A percentile compares a stretch with the other conserved stretches of the same genome.
Conservation (phyloP, 352 stramenopile species). For the Plasmopara halstedii region DNA sequence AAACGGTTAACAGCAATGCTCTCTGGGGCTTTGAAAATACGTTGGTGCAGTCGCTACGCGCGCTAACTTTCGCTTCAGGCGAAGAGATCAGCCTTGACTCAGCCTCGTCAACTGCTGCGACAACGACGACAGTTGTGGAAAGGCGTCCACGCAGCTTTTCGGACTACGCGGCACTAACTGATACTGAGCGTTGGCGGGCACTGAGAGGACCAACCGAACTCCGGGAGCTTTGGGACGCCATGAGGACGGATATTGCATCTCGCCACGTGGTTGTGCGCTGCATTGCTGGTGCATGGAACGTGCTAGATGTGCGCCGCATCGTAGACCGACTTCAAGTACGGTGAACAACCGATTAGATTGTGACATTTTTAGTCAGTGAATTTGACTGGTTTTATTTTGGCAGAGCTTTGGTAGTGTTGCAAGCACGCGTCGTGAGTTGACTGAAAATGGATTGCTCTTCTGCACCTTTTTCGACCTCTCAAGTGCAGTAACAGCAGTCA, state of each 20-base stretch:
- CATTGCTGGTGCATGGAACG: conserved; percentile 23
- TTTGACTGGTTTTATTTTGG: conserved; percentile 15
- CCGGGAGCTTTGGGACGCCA: conserved; percentile 40
- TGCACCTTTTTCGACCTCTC: conserved; percentile 71
- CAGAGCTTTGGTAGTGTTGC: conserved; percentile 64
- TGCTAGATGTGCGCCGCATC: conserved; percentile 33
- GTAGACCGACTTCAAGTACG: conserved; percentile 49
- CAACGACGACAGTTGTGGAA: background rate
- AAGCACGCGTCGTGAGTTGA: conserved; percentile 38
- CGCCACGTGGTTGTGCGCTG: conserved; percentile 62
- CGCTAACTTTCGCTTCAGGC: conserved; percentile 29
- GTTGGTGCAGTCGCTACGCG: conserved; percentile 39
- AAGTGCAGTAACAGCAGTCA: conserved; percentile 48
- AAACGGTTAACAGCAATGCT: conserved; percentile 14
- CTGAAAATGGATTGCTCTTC: conserved; percentile 49
- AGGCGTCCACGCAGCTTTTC: conserved; percentile 56
- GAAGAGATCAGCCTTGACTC: conserved; percentile 1
- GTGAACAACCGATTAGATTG: background rate
- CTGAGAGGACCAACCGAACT: conserved; percentile 9
- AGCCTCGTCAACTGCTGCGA: background rate
- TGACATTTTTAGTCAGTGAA: conserved; percentile 1
- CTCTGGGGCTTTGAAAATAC: conserved; percentile 26
- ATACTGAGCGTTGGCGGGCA: conserved; percentile 17
- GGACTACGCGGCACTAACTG: conserved; percentile 44
- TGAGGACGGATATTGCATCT: conserved; percentile 53